Percentiles rank a stretch among this genome's conserved stretches.
Evolutionary conservation across 192 early-diverging fungal genomes (phyloP).

Genomic region (Coemansia sp.): DNA sequence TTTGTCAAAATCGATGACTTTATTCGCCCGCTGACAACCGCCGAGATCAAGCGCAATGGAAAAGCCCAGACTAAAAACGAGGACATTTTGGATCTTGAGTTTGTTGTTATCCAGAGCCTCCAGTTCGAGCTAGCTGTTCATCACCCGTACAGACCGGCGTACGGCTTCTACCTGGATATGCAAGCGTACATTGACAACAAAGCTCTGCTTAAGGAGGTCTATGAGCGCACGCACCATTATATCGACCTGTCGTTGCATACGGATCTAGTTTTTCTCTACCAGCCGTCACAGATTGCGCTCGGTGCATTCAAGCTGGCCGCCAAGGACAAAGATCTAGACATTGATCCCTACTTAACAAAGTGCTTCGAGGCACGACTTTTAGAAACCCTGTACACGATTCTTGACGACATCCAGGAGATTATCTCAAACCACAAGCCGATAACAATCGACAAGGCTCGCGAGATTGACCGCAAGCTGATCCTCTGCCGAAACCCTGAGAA

Average conservation of each 20-base stretch:
- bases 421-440: constrained; percentile 44
- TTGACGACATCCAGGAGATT: constrained; percentile 54
- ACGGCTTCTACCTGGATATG: constrained; percentile 74
- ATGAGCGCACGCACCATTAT: constrained; percentile 53
- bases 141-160: constrained; percentile 67
- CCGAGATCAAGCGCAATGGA: constrained; percentile 36
- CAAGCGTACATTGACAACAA: constrained; percentile 48
- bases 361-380: constrained; percentile 45
- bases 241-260: constrained; percentile 65
- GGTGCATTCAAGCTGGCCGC: constrained; percentile 63
- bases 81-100: constrained; percentile 62
- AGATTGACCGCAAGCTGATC: constrained; percentile 62
- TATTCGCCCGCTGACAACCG: constrained; percentile 34
- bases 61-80: constrained; percentile 46
- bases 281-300: constrained; percentile 74
- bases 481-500: constrained; percentile 72
- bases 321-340: constrained; percentile 54
- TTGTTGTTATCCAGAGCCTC: constrained; percentile 67
- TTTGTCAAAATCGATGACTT: constrained; percentile 75
- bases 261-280: constrained; percentile 71
- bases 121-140: constrained; percentile 73
- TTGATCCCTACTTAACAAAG: constrained; percentile 52
- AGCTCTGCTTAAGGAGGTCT: constrained; percentile 38
- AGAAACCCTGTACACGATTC: constrained; percentile 47
- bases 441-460: constrained; percentile 52